Conservation (phyloP, 1,139 yeast genomes). For the Entelexis sorbosivorans region DNA sequence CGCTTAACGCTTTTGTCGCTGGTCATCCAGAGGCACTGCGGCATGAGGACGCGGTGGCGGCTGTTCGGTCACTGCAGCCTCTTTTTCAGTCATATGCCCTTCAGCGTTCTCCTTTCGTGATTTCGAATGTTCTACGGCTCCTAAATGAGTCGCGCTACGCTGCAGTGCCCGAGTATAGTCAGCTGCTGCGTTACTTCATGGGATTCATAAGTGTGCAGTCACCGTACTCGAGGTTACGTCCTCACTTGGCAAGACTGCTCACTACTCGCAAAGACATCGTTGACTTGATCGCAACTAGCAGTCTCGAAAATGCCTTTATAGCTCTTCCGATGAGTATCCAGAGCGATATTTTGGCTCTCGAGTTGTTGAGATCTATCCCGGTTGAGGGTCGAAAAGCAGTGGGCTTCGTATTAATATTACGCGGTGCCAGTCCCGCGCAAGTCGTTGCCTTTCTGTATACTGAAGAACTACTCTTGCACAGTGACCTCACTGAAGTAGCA, state of each 20-base stretch:
- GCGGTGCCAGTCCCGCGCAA: not conserved
- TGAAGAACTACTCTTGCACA: not conserved
- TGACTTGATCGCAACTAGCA: not conserved
- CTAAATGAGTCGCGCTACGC: not conserved
- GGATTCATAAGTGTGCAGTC: conserved; percentile 1
- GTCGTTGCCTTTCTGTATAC: not conserved
- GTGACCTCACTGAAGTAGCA: not conserved
- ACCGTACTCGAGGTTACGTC: conserved; percentile 3
- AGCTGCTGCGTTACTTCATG: not conserved
- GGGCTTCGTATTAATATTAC: not conserved
- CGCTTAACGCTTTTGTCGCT: not conserved
- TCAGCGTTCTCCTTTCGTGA: conserved; percentile 9
- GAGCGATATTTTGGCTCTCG: not conserved
- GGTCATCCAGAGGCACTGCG: not conserved
- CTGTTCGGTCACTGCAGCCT: conserved; percentile 9
- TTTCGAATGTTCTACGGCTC: not conserved
- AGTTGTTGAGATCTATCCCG: not conserved
- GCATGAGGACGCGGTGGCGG: not conserved
- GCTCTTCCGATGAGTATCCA: not conserved
- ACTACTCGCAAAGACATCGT: not conserved
- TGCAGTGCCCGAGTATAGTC: not conserved
- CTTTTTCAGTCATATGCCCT: conserved; percentile 9
- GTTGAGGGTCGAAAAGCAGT: not conserved
- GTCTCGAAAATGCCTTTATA: not conserved
- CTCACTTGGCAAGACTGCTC: not conserved